These are phyloP conservation scores for Mrakia gelida DNA, from an alignment of 768 basidiomycete genomes.

Conservation along the genomic window DNA sequence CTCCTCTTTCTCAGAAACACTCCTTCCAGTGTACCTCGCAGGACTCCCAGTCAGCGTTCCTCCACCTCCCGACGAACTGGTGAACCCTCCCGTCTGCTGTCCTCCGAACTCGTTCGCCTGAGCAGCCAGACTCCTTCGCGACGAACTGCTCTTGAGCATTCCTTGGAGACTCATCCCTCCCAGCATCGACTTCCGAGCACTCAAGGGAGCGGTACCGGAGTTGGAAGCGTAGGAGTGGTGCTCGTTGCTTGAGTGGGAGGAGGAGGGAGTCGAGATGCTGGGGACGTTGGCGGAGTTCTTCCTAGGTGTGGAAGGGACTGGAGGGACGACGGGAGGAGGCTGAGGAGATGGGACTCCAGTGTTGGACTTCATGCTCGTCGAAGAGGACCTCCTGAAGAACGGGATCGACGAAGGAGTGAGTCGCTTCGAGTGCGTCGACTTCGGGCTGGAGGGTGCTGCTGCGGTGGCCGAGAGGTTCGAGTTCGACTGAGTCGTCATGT, in stretches of 20 bases:
- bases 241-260: neutral
- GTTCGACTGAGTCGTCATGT: neutral
- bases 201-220: conserved; percentile 27
- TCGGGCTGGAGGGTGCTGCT: neutral
- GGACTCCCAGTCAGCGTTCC: neutral
- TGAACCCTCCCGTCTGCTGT: conserved; percentile 8
- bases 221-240: conserved; percentile 42
- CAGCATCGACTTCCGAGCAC: conserved; percentile 41
- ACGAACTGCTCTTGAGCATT: conserved; percentile 27
- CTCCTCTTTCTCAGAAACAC: neutral
- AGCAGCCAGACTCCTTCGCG: conserved; percentile 20
- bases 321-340: conserved; percentile 44
- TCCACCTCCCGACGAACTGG: neutral
- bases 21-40: neutral
- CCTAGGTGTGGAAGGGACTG: conserved; percentile 55
- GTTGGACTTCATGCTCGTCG: conserved; percentile 63
- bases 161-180: conserved; percentile 38
- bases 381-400: conserved; percentile 87
- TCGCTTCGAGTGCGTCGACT: conserved; percentile 51
- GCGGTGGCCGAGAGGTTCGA: neutral
- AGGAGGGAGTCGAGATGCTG: conserved; percentile 15
- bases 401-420: conserved; percentile 89
- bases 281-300: conserved; percentile 17
- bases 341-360: conserved; percentile 30
- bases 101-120: conserved; percentile 36